Base-by-base conservation (phyloP, 257 asterid genomes). In the Solanum corneliomulleri region DNA sequence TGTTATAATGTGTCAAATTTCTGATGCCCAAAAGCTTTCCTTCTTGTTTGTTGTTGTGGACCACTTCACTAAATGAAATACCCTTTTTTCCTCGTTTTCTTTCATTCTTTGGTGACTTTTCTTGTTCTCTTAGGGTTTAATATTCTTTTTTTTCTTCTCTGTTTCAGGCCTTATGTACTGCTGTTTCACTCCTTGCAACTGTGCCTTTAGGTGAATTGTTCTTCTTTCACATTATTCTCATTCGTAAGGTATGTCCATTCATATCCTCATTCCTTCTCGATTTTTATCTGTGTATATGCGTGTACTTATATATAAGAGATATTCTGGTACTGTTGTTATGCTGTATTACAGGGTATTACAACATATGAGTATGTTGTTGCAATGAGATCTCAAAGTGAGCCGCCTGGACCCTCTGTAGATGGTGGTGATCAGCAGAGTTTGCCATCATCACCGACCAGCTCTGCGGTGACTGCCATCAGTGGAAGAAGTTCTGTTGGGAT, bases 401-500 rank as follows among this genome's bases (percentile, higher is more conserved):
- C 98, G 23, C 96, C 98, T 39, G 98, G 96, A 66, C 97, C 98
- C 87, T 96, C 98, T 6, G 45, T 92, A 74, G 98, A 94, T 13
- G 98, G 93, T 71, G 98, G 94, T 85, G 99, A 96, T 86, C 96
- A 93, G 89, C 96, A 92, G 90, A 96, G 99, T 88, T 71, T 94
- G 90, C 98, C 99, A 69, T 95, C 98, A 71, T 95, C 99, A 23
- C 98, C 99, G 23, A 91, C 98, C 42, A 92, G 98, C 86, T 96
- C 99, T 84, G 99, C 99, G 42, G 99, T 95, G 87, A 96, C 99
- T 39, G 99, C 95, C 68, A 85, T 91, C 62, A 96, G 99, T 58
- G 99, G 98, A 85, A 92, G 98, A 94, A 96, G 98, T 90, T 96
- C 99, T 1, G 93, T 95, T 86, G 99, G 99, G 87, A 93, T 87